Evolutionary conservation across 192 early-diverging fungal species (phyloP).

Genomic region (Coemansia javaensis): DNA sequence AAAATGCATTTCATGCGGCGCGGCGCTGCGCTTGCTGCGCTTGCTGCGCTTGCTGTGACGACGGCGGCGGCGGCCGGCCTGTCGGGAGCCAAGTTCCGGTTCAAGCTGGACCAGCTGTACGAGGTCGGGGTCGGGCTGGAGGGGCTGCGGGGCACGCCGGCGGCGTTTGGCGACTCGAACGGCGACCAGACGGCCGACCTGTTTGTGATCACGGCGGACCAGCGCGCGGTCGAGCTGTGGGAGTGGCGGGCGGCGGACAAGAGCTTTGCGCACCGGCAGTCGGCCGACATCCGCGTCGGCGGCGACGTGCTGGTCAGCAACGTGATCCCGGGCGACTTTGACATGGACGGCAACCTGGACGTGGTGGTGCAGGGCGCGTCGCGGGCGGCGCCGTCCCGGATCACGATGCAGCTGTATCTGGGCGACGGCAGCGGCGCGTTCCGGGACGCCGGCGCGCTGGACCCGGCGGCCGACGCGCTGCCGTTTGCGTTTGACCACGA

Average conservation of each 20-base stretch:
- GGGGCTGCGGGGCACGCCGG: conserved; percentile 64
- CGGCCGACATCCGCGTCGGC: conserved; percentile 50
- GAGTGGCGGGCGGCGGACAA: conserved; percentile 60
- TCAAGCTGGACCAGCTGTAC: conserved; percentile 57
- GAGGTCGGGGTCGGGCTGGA: conserved; percentile 60
- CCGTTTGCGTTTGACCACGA: conserved; percentile 37
- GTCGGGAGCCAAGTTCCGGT: conserved; percentile 34
- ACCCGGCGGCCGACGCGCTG: conserved; percentile 8
- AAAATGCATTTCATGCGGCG: too few relatives aligned
- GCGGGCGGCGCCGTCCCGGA: conserved; percentile 39
- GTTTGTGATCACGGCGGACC: conserved; percentile 66
- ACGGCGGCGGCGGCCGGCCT: conserved; percentile 1
- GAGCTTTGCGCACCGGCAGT: conserved; percentile 40
- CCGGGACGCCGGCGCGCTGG: conserved; percentile 35
- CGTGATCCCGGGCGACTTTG: conserved; percentile 80
- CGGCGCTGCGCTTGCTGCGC: not conserved
- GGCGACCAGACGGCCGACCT: conserved; percentile 81
- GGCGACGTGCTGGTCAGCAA: conserved; percentile 58
- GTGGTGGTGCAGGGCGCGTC: conserved; percentile 66
- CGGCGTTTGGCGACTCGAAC: conserved; percentile 84
- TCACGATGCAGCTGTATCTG: conserved; percentile 66
- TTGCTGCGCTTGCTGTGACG: not conserved
- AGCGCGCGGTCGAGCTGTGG: conserved; percentile 62
- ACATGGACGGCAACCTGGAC: conserved; percentile 86
- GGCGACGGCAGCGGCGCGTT: conserved; percentile 66